Conservation (phyloP, 352 stramenopile genomes). For the Detonula confervacea region DNA sequence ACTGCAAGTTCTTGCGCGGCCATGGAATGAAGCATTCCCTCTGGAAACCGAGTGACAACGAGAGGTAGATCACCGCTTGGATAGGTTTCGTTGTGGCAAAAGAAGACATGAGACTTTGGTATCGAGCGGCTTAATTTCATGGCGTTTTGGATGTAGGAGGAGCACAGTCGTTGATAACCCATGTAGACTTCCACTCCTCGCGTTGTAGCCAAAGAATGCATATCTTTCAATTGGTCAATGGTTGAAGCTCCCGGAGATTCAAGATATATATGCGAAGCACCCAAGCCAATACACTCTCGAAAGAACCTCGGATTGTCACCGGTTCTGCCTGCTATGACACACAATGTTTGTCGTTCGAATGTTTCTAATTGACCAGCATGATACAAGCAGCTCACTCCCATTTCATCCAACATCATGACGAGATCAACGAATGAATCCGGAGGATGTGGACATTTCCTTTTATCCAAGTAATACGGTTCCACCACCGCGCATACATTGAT, state of each 20-base stretch:
- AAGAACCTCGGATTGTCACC: slow-evolving; percentile 69
- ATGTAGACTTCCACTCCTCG: slow-evolving; percentile 63
- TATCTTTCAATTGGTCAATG: slow-evolving; percentile 63
- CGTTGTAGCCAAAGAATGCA: slow-evolving; percentile 51
- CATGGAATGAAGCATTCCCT: slow-evolving; percentile 64
- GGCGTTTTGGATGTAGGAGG: slow-evolving; percentile 51
- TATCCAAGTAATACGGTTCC: slow-evolving; percentile 71
- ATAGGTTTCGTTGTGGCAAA: slow-evolving; percentile 79
- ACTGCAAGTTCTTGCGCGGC: slow-evolving; percentile 78
- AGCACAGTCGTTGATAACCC: slow-evolving; percentile 74
- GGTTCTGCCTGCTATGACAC: slow-evolving; percentile 65
- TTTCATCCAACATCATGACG: slow-evolving; percentile 29
- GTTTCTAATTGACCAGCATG: slow-evolving; percentile 41
- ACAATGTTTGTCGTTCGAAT: slow-evolving; percentile 49
- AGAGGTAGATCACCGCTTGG: slow-evolving; percentile 17
- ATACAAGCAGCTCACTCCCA: slow-evolving; percentile 43
- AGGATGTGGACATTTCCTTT: slow-evolving; percentile 23
- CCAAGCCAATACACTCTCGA: slow-evolving; percentile 54
- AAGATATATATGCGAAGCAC: slow-evolving; percentile 69
- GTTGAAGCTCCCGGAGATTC: slow-evolving; percentile 80
- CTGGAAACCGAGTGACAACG: slow-evolving; percentile 29
- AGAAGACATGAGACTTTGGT: slow-evolving; percentile 62
- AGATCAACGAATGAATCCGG: slow-evolving; percentile 52
- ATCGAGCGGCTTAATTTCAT: slow-evolving; percentile 28
- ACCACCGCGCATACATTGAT: slow-evolving; percentile 61